Conservation (phyloP, 139 green algal species). For the Monoraphidium neglectum region DNA sequence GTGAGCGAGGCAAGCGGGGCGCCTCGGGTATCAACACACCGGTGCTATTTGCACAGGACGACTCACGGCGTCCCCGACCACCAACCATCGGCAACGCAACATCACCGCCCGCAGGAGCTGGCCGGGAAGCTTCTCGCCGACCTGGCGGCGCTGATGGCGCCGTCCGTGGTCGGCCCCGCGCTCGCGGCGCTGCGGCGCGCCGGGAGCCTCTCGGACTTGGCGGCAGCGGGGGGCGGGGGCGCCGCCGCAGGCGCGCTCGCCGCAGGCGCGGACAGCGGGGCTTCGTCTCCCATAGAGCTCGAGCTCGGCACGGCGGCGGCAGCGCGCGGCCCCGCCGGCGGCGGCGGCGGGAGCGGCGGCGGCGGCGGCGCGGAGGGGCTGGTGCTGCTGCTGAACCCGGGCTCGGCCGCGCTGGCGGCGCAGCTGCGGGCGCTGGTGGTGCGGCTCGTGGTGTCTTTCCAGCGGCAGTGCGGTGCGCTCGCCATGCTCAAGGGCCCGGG, state of each 20-base stretch:
- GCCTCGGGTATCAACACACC: no score
- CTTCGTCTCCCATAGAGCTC: conserved; percentile 19
- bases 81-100: no score
- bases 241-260: not conserved
- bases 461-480: no score
- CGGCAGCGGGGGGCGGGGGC: not conserved
- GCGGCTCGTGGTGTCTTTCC: no score
- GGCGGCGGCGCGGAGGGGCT: not conserved
- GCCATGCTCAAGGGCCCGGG: no score
- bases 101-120: conserved; percentile 5
- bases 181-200: no score
- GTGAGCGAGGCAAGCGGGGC: no score
- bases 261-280: conserved; percentile 8
- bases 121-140: conserved; percentile 22
- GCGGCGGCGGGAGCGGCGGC: conserved; percentile 6
- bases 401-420: conserved; percentile 10
- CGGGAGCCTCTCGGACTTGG: no score
- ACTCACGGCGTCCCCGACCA: no score
- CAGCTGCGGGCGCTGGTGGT: conserved; percentile 7
- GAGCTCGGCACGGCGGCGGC: conserved; percentile 4
- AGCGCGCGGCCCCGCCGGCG: not conserved
- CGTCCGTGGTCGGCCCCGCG: conserved; percentile 27
- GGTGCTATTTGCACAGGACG: no score
- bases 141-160: conserved; percentile 29
- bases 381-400: not conserved